These are phyloP conservation scores for Penicillium lividum DNA, from an alignment of 495 filamentous ascomycete species.

Conservation along the genomic window DNA sequence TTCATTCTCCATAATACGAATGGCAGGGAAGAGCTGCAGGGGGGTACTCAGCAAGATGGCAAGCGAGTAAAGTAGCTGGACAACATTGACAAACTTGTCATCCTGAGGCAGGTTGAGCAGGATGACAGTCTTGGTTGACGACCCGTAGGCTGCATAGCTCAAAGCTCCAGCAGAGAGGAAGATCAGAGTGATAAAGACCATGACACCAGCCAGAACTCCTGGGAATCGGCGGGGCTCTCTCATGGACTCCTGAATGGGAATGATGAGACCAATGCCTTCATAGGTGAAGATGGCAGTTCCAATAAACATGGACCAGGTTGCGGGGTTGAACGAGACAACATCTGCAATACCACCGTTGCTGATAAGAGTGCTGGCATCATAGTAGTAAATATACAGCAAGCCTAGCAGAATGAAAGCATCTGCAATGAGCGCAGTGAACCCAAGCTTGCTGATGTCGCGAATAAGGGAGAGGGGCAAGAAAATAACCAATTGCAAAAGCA, in stretches of 20 bases:
- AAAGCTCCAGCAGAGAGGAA: conserved; percentile 90
- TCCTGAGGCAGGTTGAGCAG: conserved; percentile 96
- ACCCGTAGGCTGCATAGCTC: conserved; percentile 95
- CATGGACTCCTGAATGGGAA: conserved; percentile 98
- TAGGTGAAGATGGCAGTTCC: conserved; percentile 99
- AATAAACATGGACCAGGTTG: conserved; percentile 94
- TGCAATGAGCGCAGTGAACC: conserved; percentile 85
- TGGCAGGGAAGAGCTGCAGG: conserved; percentile 94
- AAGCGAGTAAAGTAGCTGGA: conserved; percentile 93
- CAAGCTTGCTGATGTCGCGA: conserved; percentile 92
- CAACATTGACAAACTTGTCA: conserved; percentile 89
- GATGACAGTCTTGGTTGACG: conserved; percentile 91
- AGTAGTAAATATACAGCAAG: conserved; percentile 93
- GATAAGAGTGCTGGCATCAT: conserved; percentile 82
- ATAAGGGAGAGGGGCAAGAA: conserved; percentile 92
- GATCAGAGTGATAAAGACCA: conserved; percentile 89
- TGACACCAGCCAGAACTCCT: conserved; percentile 78
- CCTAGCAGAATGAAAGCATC: conserved; percentile 93
- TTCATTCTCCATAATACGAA: conserved; percentile 70
- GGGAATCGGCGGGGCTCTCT: conserved; percentile 84
- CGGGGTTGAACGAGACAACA: conserved; percentile 80
- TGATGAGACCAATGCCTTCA: conserved; percentile 97
- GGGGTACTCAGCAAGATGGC: conserved; percentile 94
- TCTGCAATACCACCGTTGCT: conserved; percentile 76
- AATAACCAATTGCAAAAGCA: conserved; percentile 88